Evolutionary conservation across 1,284 basidiomycete species (phyloP), one percentile per base, ranked within the genome.

Genomic region (Cutaneotrichosporon spelunceum): DNA sequence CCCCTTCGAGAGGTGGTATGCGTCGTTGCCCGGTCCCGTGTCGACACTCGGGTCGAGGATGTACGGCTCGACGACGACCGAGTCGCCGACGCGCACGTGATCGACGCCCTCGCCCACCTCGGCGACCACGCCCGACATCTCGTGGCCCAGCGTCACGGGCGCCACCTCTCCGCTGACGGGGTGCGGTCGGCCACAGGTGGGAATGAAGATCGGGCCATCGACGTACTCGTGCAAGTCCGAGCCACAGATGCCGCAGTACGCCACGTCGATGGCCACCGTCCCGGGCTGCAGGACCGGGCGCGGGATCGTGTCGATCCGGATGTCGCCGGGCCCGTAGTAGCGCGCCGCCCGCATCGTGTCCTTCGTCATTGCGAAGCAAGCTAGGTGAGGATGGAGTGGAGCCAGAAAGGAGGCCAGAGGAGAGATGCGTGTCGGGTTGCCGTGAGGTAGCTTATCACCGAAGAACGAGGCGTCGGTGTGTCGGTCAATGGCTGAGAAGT

Each of bases 1-100:
- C 29, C 57, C 57, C 61, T 63, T 61, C 19, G 56, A 57, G 29
- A 66, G 56, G 44, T 66, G 64, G 64, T 66, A 66, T 3, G 55
- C 49, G 54, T 61, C 21, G 61, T 63, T 63, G 6, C 36, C 44
- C 0, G 23, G 21, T 6, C 42, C 39, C 10, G 61, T 63, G 61
- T 66, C 64, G 19, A 63, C 61, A 2, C 33, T 29, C 1, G 52
- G 49, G 44, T 44, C 33, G 39, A 66, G 19, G 26, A 66, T 66
- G 61, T 63, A 66, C 26, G 79, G 74, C 66, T 80, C 79, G 24
- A 80, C 72, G 9, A 77, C 78, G 9, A 80, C 77, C 1, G 68
- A 62, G 57, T 78, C 72, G 23, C 78, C 78, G 19, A 78, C 70
- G 23, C 65, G 62, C 33, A 77, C 21, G 67, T 66, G 57, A 10